Evolutionary conservation across 768 basidiomycete genomes (phyloP).

Genomic region (Termitomyces sp.): DNA sequence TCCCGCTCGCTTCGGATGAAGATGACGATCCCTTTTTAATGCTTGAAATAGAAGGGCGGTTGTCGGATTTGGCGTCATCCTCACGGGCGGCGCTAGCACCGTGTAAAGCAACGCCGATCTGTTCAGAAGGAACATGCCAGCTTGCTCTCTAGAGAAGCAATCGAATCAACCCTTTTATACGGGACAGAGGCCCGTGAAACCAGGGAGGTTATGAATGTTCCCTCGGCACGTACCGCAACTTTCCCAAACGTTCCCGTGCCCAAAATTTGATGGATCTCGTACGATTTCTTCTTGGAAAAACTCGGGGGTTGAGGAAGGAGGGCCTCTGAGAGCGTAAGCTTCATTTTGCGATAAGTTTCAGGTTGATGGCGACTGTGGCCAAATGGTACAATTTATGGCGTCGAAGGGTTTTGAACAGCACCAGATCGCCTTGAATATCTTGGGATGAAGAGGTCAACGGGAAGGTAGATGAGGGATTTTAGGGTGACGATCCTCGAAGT

Average conservation of each 20-base stretch:
- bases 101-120: slow-evolving; percentile 46
- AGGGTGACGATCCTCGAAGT: not conserved
- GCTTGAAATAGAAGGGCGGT: slow-evolving; percentile 17
- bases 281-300: slow-evolving; percentile 80
- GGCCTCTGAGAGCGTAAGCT: slow-evolving; percentile 43
- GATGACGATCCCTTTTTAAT: slow-evolving; percentile 3
- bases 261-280: slow-evolving; percentile 65
- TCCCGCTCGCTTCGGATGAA: slow-evolving; percentile 17
- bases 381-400: not conserved
- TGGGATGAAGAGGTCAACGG: not conserved
- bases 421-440: not conserved
- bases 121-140: slow-evolving; percentile 69
- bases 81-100: slow-evolving; percentile 43
- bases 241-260: slow-evolving; percentile 89
- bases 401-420: not conserved
- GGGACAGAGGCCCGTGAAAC: not conserved
- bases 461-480: not conserved
- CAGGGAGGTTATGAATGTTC: not conserved
- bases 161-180: not conserved
- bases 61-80: slow-evolving; percentile 10
- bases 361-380: not conserved
- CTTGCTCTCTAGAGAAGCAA: slow-evolving; percentile 49
- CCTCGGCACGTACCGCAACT: slow-evolving; percentile 53
- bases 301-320: slow-evolving; percentile 81
- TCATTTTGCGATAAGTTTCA: slow-evolving; percentile 24